phyloP scores from a whole-genome alignment of 257 asterid genomes.

The Plantago ovata region DNA sequence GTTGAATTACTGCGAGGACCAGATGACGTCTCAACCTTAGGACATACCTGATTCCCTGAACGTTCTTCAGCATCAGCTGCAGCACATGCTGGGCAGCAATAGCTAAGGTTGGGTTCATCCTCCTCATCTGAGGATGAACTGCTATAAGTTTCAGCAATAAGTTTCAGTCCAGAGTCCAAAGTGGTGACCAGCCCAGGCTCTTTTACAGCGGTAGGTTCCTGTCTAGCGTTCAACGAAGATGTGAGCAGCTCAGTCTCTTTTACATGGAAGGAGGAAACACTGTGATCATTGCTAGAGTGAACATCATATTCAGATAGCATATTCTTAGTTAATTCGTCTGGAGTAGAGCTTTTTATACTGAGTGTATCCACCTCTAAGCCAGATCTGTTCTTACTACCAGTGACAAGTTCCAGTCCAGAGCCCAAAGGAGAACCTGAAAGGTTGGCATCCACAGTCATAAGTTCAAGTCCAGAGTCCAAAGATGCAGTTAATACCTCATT shows the following conservation, averaged over 20 bases:
- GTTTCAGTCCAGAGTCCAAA: no score
- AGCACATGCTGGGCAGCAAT: slow-evolving; percentile 4
- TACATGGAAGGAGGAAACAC: not conserved
- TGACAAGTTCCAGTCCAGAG: no score
- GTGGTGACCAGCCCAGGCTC: no score
- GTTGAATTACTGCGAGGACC: slow-evolving; percentile 19
- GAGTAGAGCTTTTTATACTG: slow-evolving; percentile 11
- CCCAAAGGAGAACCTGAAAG: not conserved
- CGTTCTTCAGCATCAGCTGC: slow-evolving; percentile 22
- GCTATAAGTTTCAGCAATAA: no score
- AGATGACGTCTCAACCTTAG: slow-evolving; percentile 20
- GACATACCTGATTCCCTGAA: slow-evolving; percentile 24
- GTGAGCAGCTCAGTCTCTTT: no score
- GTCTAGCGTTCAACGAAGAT: no score
- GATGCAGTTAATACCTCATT: slow-evolving; percentile 26
- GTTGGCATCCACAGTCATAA: slow-evolving; percentile 15
- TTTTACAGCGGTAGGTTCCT: no score
- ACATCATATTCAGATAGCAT: slow-evolving; percentile 15
- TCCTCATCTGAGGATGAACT: no score
- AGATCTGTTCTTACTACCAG: no score
- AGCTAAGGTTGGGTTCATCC: no score
- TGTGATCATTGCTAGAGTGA: slow-evolving; percentile 22
- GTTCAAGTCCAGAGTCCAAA: slow-evolving; percentile 22
- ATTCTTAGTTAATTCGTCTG: slow-evolving; percentile 14
- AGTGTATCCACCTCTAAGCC: not conserved